phyloP scores from a whole-genome alignment of 2,329 filamentous ascomycete genomes.

The Beauveria medogensis region DNA sequence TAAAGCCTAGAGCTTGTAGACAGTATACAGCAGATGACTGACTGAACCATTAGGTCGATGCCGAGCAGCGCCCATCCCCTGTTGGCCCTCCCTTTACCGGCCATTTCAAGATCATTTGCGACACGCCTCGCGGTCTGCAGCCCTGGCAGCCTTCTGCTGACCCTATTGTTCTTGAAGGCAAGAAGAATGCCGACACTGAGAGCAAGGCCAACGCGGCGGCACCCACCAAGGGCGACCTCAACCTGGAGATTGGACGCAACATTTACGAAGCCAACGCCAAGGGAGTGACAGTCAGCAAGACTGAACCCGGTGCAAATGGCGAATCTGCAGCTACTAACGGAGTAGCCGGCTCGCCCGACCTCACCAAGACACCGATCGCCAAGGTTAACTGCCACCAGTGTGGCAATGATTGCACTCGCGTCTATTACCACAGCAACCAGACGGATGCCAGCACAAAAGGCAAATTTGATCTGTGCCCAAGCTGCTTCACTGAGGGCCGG shows the following conservation, averaged over 20 bases:
- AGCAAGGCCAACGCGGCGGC: constrained; percentile 57
- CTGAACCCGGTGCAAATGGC: constrained; percentile 66
- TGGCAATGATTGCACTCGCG: constrained; percentile 73
- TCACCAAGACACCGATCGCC: constrained; percentile 57
- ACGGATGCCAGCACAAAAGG: constrained; percentile 53
- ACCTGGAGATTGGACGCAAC: constrained; percentile 88
- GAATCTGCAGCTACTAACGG: constrained; percentile 64
- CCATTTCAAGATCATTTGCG: constrained; percentile 92
- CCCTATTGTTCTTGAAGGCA: constrained; percentile 55
- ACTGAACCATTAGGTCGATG: constrained; percentile 63
- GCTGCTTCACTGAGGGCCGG: constrained; percentile 78
- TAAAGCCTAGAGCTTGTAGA: constrained; percentile 30
- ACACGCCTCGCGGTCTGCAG: constrained; percentile 89
- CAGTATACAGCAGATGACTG: not conserved
- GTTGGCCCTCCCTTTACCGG: constrained; percentile 95
- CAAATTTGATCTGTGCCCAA: constrained; percentile 84
- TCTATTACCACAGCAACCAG: constrained; percentile 52
- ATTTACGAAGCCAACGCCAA: constrained; percentile 92
- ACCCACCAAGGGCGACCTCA: constrained; percentile 69
- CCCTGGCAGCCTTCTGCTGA: constrained; percentile 88
- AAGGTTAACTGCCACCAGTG: constrained; percentile 83
- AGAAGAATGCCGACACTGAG: constrained; percentile 62
- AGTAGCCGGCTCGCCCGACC: constrained; percentile 46
- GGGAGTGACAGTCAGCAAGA: constrained; percentile 59
- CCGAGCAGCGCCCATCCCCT: constrained; percentile 87